Percentiles rank a stretch among this genome's conserved stretches.
Evolutionary conservation across 2,329 filamentous ascomycete genomes (phyloP).

Genomic region (Apiospora sp.): DNA sequence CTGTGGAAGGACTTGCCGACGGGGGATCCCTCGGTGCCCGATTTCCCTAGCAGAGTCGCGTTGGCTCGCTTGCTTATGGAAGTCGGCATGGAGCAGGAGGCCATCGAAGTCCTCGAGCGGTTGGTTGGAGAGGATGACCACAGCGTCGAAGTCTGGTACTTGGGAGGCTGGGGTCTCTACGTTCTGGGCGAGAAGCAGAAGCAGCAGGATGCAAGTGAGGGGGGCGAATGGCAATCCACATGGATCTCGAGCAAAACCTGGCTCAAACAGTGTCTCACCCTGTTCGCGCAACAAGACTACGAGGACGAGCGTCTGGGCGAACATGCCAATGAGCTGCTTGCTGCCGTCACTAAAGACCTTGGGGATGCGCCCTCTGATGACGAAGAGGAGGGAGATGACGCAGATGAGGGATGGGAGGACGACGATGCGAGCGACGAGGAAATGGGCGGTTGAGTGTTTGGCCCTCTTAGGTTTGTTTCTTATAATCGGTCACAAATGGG

Average conservation of each 20-base stretch:
- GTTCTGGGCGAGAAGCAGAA: conserved; percentile 76
- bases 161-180: conserved; percentile 93
- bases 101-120: conserved; percentile 83
- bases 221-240: conserved; percentile 64
- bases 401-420: conserved; percentile 54
- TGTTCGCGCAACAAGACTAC: conserved; percentile 83
- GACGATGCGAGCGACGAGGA: conserved; percentile 61
- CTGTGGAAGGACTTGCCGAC: conserved; percentile 84
- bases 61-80: conserved; percentile 89
- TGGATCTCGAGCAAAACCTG: conserved; percentile 82
- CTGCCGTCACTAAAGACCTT: conserved; percentile 68
- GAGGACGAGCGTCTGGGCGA: conserved; percentile 82
- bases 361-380: conserved; percentile 66
- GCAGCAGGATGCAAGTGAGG: conserved; percentile 50
- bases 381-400: conserved; percentile 62
- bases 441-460: conserved; percentile 56
- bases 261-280: conserved; percentile 80
- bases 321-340: conserved; percentile 76
- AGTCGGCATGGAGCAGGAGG: conserved; percentile 83
- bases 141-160: conserved; percentile 96
- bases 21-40: conserved; percentile 76
- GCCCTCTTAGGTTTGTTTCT: conserved; percentile 8
- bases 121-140: conserved; percentile 89
- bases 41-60: conserved; percentile 86
- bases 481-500: neutral